Evolutionary conservation across 495 filamentous ascomycete genomes (phyloP), one percentile per base, ranked within the genome.

Genomic region (Aspergillus diversus): DNA sequence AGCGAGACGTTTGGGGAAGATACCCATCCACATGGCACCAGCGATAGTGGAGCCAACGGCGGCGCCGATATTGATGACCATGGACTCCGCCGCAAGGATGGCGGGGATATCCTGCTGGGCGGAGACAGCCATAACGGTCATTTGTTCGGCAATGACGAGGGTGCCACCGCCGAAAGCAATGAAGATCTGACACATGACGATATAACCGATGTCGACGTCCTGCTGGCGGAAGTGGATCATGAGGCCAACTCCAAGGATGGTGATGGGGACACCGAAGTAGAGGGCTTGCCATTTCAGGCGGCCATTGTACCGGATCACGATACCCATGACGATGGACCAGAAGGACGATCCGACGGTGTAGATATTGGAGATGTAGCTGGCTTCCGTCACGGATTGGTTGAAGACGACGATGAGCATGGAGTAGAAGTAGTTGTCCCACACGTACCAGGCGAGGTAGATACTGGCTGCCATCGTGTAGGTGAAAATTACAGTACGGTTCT

Each of bases 151-250:
- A 66, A 92, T 86, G 56, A 91, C 71, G 11, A 87, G 70, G 2
- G 81, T 85, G 17, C 85, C 85, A 12, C 86, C 88, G 11, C 80
- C 79, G 42, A 92, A 80, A 37, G 87, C 85, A 61, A 92, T 88
- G 74, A 91, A 86, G 66, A 92, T 89, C 70, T 92, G 87, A 67
- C 83, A 87, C 85, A 91, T 89, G 73, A 90, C 77, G 55, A 92
- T 77, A 70, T 87, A 90, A 32, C 87, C 89, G 35, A 91, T 74
- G 55, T 78, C 67, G 33, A 73, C 73, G 57, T 80, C 75, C 48
- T 84, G 78, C 33, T 84, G 80, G 35, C 89, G 86, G 81, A 91
- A 91, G 60, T 76, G 81, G 66, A 80, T 90, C 83, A 91, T 85
- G 51, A 90, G 83, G 9, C 87, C 83, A 11, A 63, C 66, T 7